Evolutionary conservation across 176 grass and related monocot species (phyloP).

Genomic region (Canna indica): DNA sequence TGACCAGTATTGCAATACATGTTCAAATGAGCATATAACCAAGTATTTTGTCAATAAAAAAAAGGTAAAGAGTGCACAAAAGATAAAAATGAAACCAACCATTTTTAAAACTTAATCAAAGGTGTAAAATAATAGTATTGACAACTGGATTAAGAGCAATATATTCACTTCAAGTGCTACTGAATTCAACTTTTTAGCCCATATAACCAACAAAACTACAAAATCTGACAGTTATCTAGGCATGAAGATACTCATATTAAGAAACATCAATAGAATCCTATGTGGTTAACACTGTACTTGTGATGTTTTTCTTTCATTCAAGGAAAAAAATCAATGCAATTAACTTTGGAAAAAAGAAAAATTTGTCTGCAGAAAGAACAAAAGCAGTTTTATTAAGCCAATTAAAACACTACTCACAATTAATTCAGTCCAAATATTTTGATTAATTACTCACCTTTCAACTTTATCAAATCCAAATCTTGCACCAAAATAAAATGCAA

Average conservation of each 20-base stretch:
- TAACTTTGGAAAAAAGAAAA: not conserved
- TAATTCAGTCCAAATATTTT: not conserved
- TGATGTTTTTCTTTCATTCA: too few species aligned
- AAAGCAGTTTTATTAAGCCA: not conserved
- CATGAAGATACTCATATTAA: not conserved
- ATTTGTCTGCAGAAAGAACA: not conserved
- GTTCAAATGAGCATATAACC: too few species aligned
- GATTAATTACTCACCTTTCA: constrained; percentile 50
- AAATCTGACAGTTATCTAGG: not conserved
- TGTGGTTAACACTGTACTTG: too few species aligned
- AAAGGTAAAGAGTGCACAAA: too few species aligned
- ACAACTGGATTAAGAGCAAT: too few species aligned
- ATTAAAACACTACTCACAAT: not conserved
- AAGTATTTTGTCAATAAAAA: too few species aligned
- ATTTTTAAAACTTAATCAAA: too few species aligned
- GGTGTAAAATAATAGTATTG: too few species aligned
- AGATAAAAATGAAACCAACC: too few species aligned
- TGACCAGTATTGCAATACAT: too few species aligned
- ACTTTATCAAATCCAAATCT: constrained; percentile 87
- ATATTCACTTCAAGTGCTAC: too few species aligned
- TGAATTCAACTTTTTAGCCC: not conserved
- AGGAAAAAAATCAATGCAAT: not conserved
- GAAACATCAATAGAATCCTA: too few species aligned
- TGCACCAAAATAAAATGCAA: constrained; percentile 96
- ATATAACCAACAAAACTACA: not conserved